Percentiles rank a stretch among this genome's conserved stretches.
Conservation (phyloP, 179 eudicot species). For the Vitellaria paradoxa region DNA sequence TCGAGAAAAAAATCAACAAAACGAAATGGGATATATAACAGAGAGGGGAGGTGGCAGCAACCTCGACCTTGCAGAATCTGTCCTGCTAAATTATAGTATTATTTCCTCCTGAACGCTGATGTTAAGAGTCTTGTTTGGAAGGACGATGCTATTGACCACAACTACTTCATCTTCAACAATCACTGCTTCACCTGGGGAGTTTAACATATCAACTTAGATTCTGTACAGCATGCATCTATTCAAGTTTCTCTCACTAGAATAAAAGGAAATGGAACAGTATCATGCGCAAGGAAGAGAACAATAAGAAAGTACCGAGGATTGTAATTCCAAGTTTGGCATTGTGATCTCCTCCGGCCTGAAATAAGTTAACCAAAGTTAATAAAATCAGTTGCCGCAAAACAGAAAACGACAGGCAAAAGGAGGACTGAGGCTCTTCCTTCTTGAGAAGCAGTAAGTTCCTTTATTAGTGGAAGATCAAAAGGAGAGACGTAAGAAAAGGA, state of each 20-base stretch:
- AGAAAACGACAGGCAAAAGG: neutral
- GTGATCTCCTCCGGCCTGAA: slow-evolving; percentile 84
- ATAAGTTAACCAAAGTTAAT: slow-evolving; percentile 5
- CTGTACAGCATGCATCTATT: too few relatives aligned
- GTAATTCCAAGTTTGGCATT: slow-evolving; percentile 86
- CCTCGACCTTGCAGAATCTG: too few relatives aligned
- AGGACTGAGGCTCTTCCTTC: neutral
- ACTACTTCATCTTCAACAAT: slow-evolving; percentile 96
- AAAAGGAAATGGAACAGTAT: slow-evolving; percentile 4
- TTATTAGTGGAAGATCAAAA: too few relatives aligned
- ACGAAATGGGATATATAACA: neutral
- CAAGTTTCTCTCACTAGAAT: neutral
- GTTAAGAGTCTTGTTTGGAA: slow-evolving; percentile 87
- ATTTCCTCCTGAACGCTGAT: slow-evolving; percentile 93
- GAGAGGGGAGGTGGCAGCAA: neutral
- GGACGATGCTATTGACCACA: slow-evolving; percentile 83
- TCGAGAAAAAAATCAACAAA: neutral
- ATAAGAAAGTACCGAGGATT: slow-evolving; percentile 58
- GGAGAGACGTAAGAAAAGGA: neutral
- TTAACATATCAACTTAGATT: neutral
- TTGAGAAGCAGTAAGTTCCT: too few relatives aligned
- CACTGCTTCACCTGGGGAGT: slow-evolving; percentile 81
- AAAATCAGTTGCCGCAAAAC: neutral
- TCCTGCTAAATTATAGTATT: slow-evolving; percentile 38
- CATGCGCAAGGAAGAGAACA: neutral